These are phyloP conservation scores for Coemansia furcata DNA, from an alignment of 192 early-diverging fungal species.

Conservation along the genomic window DNA sequence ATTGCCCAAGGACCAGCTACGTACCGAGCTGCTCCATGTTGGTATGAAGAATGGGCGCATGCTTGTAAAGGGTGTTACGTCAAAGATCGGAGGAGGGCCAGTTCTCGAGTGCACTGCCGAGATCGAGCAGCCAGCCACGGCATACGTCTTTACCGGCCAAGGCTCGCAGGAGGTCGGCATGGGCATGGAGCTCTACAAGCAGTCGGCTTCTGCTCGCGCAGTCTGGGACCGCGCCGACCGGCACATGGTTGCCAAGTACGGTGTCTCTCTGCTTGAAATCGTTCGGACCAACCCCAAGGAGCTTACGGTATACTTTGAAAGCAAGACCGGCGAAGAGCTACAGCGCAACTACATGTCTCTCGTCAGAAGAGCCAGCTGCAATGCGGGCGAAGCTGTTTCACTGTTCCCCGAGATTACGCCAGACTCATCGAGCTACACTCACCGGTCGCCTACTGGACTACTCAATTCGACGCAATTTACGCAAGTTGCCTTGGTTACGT, in stretches of 20 bases:
- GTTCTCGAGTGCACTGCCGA: slow-evolving; percentile 81
- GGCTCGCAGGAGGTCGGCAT: slow-evolving; percentile 93
- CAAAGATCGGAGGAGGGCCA: slow-evolving; percentile 65
- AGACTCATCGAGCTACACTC: slow-evolving; percentile 74
- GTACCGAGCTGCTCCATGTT: slow-evolving; percentile 80
- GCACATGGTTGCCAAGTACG: slow-evolving; percentile 84
- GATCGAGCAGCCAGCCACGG: slow-evolving; percentile 85
- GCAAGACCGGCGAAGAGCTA: slow-evolving; percentile 76
- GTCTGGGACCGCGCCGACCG: slow-evolving; percentile 91
- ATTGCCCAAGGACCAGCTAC: slow-evolving; percentile 78
- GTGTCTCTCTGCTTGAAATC: slow-evolving; percentile 85
- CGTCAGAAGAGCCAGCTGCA: neutral
- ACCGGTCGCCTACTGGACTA: slow-evolving; percentile 74
- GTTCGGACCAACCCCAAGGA: slow-evolving; percentile 78
- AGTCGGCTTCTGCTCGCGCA: slow-evolving; percentile 73
- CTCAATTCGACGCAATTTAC: slow-evolving; percentile 94
- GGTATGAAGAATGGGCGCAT: slow-evolving; percentile 92
- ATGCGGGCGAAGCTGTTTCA: neutral
- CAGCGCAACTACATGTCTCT: slow-evolving; percentile 69
- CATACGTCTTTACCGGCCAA: slow-evolving; percentile 96
- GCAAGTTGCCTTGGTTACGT: slow-evolving; percentile 78
- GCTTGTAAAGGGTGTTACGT: slow-evolving; percentile 83
- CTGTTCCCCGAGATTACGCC: slow-evolving; percentile 60
- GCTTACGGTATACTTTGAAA: slow-evolving; percentile 72
- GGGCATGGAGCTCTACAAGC: slow-evolving; percentile 92